Evolutionary conservation across 2,329 filamentous ascomycete genomes (phyloP).

Genomic region (Gnomoniopsis sp.): DNA sequence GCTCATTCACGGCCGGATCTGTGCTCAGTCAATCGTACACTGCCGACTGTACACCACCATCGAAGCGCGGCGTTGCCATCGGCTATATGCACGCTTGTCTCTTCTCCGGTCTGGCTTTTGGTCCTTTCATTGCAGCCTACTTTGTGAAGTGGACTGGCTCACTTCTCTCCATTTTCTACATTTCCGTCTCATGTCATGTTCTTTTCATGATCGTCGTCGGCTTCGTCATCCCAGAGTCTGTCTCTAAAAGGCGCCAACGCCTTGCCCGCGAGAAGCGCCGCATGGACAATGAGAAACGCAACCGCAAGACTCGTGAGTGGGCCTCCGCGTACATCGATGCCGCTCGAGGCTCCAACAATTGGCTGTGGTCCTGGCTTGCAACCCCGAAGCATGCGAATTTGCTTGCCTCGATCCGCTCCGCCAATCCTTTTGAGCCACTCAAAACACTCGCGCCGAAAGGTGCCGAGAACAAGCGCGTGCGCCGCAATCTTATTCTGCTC

Average conservation of each 20-base stretch:
- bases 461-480: constrained; percentile 57
- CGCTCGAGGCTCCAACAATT: constrained; percentile 17
- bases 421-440: constrained; percentile 74
- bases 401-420: constrained; percentile 36
- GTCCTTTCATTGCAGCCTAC: constrained; percentile 77
- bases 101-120: constrained; percentile 84
- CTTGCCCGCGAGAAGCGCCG: constrained; percentile 66
- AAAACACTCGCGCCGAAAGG: constrained; percentile 73
- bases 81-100: constrained; percentile 88
- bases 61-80: constrained; percentile 76
- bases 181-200: constrained; percentile 68
- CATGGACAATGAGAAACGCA: constrained; percentile 38
- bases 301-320: constrained; percentile 23
- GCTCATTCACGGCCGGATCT: constrained; percentile 82
- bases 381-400: constrained; percentile 22
- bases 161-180: constrained; percentile 80
- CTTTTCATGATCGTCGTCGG: constrained; percentile 71
- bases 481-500: constrained; percentile 78
- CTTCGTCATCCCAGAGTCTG: constrained; percentile 77
- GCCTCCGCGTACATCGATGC: constrained; percentile 16
- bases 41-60: constrained; percentile 80
- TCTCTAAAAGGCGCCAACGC: constrained; percentile 69
- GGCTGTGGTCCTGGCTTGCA: constrained; percentile 5
- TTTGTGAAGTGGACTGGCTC: constrained; percentile 73
- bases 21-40: constrained; percentile 80